phyloP scores from a whole-genome alignment of 371 early-diverging fungal genomes.

The Lichtheimia hyalospora region DNA sequence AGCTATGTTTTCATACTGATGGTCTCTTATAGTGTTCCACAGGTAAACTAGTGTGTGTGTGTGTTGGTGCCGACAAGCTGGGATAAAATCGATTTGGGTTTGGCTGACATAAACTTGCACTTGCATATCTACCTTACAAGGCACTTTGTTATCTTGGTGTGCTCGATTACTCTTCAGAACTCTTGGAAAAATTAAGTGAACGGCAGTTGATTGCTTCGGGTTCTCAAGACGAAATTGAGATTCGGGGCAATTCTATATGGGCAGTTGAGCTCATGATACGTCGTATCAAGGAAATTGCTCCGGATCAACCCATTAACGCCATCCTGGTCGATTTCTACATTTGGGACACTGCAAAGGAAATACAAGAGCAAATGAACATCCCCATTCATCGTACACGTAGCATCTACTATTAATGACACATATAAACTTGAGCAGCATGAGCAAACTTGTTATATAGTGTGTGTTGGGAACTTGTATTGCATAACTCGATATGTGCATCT shows the following conservation, averaged over 20 bases:
- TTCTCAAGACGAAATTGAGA: conserved; percentile 75
- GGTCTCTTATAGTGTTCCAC: conserved; percentile 47
- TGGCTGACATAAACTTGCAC: too few species aligned
- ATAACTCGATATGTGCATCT: too few species aligned
- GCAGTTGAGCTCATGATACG: conserved; percentile 74
- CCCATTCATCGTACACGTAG: conserved; percentile 83
- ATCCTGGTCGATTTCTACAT: conserved; percentile 88
- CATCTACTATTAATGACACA: conserved; percentile 62
- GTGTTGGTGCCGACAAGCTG: not conserved
- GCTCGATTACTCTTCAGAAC: conserved; percentile 65
- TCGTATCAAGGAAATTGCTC: conserved; percentile 42
- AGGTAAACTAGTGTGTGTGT: conserved; percentile 24
- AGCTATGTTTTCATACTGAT: conserved; percentile 9
- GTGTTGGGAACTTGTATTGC: too few species aligned
- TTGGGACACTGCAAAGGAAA: conserved; percentile 85
- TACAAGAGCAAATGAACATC: conserved; percentile 55
- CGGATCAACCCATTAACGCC: conserved; percentile 58
- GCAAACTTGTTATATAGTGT: too few species aligned
- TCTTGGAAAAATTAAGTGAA: conserved; percentile 47
- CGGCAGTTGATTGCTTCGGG: conserved; percentile 59
- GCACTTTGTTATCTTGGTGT: conserved; percentile 74
- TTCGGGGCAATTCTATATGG: conserved; percentile 85
- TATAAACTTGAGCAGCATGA: too few species aligned
- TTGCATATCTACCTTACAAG: conserved; percentile 21
- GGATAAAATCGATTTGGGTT: not conserved